Evolutionary conservation across 768 basidiomycete species (phyloP), one percentile per base, ranked within the genome.

Genomic region (Xerocomus potaroensis): DNA sequence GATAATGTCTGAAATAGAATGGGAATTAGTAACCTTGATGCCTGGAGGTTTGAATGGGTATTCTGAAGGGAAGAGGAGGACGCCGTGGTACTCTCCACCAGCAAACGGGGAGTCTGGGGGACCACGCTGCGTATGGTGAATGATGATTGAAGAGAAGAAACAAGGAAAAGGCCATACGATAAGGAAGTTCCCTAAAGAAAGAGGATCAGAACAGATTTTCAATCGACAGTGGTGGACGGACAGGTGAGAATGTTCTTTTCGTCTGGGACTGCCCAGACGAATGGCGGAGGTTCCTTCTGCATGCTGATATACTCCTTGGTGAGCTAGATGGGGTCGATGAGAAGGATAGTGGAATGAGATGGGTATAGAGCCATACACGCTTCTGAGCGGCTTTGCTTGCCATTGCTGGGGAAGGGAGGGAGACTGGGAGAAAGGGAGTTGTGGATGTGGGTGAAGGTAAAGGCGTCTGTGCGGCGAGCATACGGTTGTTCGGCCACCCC

Each of bases 191-290:
- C 93, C 93, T 96, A 56, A 26, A 22, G 38, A n/a, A 46, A 48
- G 21, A 33, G 18, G 27, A 50, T 67, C 16, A 49, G 41, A 41
- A 31, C 10, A 21, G 4, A 18, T 47, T 51, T 47, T 43, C 39
- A 43, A 43, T 23, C 41, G 49, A 43, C 16, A 24, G 16, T 22
- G 40, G 26, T 4, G 39, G 15, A 76, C 92, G 69, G 64, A 96
- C 93, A 97, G 45, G 80, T 92, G 41, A 97, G 67, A 58, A 97
- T 94, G 67, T 97, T 95, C 83, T 93, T 93, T 78, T 98, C 95
- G 59, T 96, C 93, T 12, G 95, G 95, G 24, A 78, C 78, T 31
- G 95, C 94, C 86, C 89, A 94, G 18, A 97, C 84, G 67, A 93
- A 98, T 50, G 95, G 95, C 1, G 95, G 95, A 12, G 95, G 91